Base-by-base conservation (phyloP, 2,329 filamentous ascomycete genomes). In the Fusarium denticulatum region DNA sequence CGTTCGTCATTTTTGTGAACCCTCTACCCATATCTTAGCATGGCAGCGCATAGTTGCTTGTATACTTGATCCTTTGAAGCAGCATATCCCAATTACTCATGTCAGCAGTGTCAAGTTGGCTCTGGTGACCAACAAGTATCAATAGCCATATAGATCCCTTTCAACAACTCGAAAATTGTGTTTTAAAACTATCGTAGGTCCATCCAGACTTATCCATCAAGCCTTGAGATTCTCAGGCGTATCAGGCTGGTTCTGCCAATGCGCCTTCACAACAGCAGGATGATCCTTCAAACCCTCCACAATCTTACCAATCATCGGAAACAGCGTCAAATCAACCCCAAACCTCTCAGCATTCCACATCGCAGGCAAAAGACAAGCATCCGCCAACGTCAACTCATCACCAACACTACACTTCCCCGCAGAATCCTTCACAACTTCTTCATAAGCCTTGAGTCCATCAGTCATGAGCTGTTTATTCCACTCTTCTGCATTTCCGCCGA, bases 351-450 rank as follows among this genome's bases (percentile, higher is more conserved):
- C 89, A 16, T 86, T 87, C 85, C 89, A 90, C 32, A 88, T 83
- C 1, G 88, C 89, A 8, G 90, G 89, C 60, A 90, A 78, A 28
- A 92, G 78, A 72, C 85, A 88, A 34, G 87, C 85, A 80, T 92
- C 90, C 7, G 90, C 90, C 73, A 91, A 69, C 0, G 86, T 89
- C 7, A 92, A 75, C 2, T 79, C 65, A 78, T 91, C 86, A 0
- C 88, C 90, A 8, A 89, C 85, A 5, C 87, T 89, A 73, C 86
- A 91, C 37, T 69, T 81, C 0, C 89, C 88, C 0, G 86, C 83
- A 13, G 77, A 80, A 66, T 60, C 75, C 26, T 67, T 71, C 0
- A 80, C 78, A 1, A 88, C 76, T 14, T 79, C 76, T 77, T 92
- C 89, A 71, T 90, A 91, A 5, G 89, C 89, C 22, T 76, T 76